phyloP scores from a whole-genome alignment of 2,329 filamentous ascomycete species.

The Atkinsonella texensis region DNA sequence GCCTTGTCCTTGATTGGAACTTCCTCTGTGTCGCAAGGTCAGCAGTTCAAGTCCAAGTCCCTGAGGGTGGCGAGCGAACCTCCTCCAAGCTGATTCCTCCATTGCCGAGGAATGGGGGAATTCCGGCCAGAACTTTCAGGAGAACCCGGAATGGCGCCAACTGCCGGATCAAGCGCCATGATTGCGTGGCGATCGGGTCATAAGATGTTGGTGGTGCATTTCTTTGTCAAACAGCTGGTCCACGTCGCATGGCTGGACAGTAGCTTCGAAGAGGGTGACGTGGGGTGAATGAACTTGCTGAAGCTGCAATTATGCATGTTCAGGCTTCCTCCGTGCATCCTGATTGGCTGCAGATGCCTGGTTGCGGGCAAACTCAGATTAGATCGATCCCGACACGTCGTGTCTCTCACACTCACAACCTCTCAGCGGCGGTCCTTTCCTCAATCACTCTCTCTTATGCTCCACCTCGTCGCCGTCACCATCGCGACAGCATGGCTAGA shows the following conservation, averaged over 20 bases:
- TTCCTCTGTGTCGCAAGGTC: conserved; percentile 32
- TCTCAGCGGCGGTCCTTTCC: neutral
- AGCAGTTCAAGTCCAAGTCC: conserved; percentile 1
- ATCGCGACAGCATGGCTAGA: neutral
- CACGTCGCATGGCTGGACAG: conserved; percentile 4
- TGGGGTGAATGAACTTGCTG: neutral
- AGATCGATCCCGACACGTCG: neutral
- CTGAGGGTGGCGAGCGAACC: conserved; percentile 39
- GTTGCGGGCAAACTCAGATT: no score
- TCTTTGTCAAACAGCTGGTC: conserved; percentile 1
- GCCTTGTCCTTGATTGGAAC: conserved; percentile 47
- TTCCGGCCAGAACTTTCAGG: conserved; percentile 76
- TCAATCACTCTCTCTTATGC: neutral
- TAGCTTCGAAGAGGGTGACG: conserved; percentile 1
- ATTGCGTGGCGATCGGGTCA: conserved; percentile 15
- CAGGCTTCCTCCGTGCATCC: no score
- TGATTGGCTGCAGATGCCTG: neutral
- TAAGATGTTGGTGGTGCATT: conserved; percentile 4
- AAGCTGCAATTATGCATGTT: no score
- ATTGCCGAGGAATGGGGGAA: conserved; percentile 62
- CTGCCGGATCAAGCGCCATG: conserved; percentile 54
- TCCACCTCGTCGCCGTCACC: neutral
- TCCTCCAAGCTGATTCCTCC: conserved; percentile 65
- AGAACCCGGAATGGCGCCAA: conserved; percentile 49
- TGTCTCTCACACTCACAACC: neutral